Conservation (phyloP, 2,329 filamentous ascomycete species). For the Talaromyces amestolkiae region DNA sequence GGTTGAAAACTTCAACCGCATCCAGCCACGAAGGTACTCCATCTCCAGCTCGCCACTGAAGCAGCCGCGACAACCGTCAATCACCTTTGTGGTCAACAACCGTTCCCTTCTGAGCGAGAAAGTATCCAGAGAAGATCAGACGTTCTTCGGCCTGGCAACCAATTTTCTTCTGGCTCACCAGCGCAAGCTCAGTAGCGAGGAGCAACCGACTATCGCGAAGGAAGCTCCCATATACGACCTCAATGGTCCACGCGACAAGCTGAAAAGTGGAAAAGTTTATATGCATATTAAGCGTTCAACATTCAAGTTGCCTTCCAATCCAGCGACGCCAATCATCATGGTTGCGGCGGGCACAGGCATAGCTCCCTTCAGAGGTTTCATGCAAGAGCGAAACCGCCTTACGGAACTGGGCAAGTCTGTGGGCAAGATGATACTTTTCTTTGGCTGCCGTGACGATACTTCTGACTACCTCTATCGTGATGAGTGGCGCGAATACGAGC, state of each 20-base stretch:
- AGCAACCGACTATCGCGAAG: neutral
- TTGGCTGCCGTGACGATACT: conserved; percentile 1
- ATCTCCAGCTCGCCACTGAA: conserved; percentile 26
- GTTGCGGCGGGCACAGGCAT: conserved; percentile 12
- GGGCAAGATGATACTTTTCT: conserved; percentile 5
- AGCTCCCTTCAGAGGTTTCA: conserved; percentile 11
- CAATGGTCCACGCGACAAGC: conserved; percentile 4
- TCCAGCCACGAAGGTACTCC: conserved; percentile 27
- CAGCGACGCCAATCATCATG: neutral
- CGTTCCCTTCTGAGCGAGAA: neutral
- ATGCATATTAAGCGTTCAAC: conserved; percentile 14
- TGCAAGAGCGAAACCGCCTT: neutral
- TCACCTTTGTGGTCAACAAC: conserved; percentile 22
- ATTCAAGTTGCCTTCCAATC: conserved; percentile 22
- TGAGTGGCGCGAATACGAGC: neutral
- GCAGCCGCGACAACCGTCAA: conserved; percentile 20
- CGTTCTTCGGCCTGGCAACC: conserved; percentile 6
- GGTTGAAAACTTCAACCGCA: conserved; percentile 23
- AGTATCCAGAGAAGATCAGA: neutral
- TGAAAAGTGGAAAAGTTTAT: conserved; percentile 15
- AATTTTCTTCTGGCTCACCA: conserved; percentile 18
- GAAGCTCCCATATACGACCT: neutral
- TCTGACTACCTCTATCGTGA: conserved; percentile 12
- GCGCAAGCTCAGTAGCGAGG: neutral
- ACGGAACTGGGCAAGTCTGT: neutral